Evolutionary conservation across 306 rosid genomes (phyloP), one percentile per base, ranked within the genome.

Genomic region (Crotalaria pallida): DNA sequence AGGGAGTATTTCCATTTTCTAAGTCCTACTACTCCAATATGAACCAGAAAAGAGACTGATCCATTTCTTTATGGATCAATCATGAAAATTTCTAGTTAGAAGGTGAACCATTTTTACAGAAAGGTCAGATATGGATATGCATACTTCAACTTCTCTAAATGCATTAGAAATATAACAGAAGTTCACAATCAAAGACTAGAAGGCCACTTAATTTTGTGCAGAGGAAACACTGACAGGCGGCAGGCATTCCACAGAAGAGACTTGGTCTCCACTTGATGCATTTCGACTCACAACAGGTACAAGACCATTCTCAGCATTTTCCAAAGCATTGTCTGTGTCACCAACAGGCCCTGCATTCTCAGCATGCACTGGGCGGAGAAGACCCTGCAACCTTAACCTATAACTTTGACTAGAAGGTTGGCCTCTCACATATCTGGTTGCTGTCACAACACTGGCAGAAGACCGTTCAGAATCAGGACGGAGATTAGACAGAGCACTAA

Each of bases 401-500:
- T 91, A 85, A 76, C 96, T 94, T 77, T 94, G 96, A 82, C 96
- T 89, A 26, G 85, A 76, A 65, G 99, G 92, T 72, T 89, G 91
- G 57, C 84, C 85, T 77, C 91, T 81, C 69, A 86, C 81, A 24
- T 95, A 91, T 49, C 88, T 85, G 69, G 82, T 87, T 63, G 96
- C 60, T 15, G 96, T 95, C 79, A 95, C 47, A 64, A 84, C 74
- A 62, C 81, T 75, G 49, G 81, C 84, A 53, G 99, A 73, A 36
- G 97, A 76, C 55, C 91, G 79, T 33, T 95, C 97, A 5, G 97
- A 78, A 22, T 95, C 99, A 7, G 97, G 41, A 19, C 84, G 96
- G 40, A 95, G 92, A 84, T 83, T 95, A 67, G 99, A 95, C 51
- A 95, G 75, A 45, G 99, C 99, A 85, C 99, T 95, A 36, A 95